These are phyloP conservation scores for Amaranthus tricolor DNA, from an alignment of 179 eudicot genomes.

Conservation along the genomic window DNA sequence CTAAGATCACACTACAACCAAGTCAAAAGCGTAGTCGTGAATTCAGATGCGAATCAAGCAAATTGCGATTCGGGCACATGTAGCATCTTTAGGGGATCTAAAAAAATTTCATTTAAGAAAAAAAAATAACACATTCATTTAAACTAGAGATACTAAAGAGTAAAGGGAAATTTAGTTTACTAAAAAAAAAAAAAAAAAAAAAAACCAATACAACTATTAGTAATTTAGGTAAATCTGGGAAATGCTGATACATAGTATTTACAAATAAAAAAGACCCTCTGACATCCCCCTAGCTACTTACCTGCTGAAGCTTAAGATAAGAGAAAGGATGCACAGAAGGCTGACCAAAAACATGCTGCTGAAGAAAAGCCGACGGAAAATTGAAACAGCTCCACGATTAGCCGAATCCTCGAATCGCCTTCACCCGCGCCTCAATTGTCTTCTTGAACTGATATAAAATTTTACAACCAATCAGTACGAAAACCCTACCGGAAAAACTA, in stretches of 20 bases:
- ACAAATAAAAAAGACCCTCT: conserved; percentile 22
- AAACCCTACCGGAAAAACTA: not conserved
- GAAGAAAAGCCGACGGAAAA: conserved; percentile 6
- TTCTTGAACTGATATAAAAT: conserved; percentile 37
- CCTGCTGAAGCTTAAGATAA: conserved; percentile 12
- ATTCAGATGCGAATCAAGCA: not conserved
- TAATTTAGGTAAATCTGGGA: conserved; percentile 10
- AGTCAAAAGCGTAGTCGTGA: not conserved
- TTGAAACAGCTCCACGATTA: conserved; percentile 5
- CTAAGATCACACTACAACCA: not conserved
- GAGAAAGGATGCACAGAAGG: conserved; percentile 12
- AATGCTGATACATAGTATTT: conserved; percentile 25
- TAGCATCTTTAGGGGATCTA: not conserved
- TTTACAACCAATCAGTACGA: conserved; percentile 7
- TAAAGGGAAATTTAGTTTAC: not conserved
- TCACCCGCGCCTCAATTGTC: conserved; percentile 28
- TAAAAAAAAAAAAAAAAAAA: not conserved
- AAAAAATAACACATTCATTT: not conserved
- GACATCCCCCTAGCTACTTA: conserved; percentile 3
- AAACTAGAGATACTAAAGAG: conserved; percentile 8
- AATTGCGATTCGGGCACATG: not conserved
- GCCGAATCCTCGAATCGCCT: conserved; percentile 9
- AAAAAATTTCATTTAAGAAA: conserved; percentile 3
- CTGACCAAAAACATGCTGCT: conserved; percentile 12
- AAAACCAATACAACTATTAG: conserved; percentile 20